Evolutionary conservation across 805 yeast genomes (phyloP).

Genomic region (Metschnikowia borealis): DNA sequence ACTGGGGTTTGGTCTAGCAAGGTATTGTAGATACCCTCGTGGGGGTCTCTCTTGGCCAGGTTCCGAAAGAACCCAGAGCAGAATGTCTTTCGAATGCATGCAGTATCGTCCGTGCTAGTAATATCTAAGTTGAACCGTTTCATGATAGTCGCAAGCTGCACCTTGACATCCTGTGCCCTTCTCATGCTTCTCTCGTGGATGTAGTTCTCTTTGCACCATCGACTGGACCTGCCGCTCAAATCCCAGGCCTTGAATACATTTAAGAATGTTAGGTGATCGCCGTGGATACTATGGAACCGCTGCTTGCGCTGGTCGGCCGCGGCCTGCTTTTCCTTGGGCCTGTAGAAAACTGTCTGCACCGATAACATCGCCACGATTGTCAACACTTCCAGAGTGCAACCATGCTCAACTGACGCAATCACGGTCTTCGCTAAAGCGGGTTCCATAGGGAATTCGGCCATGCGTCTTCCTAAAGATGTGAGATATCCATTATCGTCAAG

Average conservation of each 20-base stretch:
- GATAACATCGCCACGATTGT: constrained; percentile 88
- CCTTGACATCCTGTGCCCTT: constrained; percentile 75
- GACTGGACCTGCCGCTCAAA: constrained; percentile 45
- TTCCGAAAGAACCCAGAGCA: constrained; percentile 69
- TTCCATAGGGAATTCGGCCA: constrained; percentile 95
- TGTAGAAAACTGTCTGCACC: constrained; percentile 72
- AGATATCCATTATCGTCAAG: constrained; percentile 72
- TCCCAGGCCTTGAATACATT: constrained; percentile 81
- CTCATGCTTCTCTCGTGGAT: constrained; percentile 74
- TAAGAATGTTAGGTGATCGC: constrained; percentile 80
- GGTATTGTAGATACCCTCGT: constrained; percentile 52
- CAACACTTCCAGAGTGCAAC: constrained; percentile 75
- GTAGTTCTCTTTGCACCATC: constrained; percentile 79
- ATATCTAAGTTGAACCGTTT: constrained; percentile 43
- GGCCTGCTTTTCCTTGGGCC: constrained; percentile 75
- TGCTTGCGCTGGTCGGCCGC: constrained; percentile 76
- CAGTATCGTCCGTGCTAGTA: constrained; percentile 52
- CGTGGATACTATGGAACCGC: constrained; percentile 67
- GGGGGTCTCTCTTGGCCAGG: constrained; percentile 58
- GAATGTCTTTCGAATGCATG: constrained; percentile 54
- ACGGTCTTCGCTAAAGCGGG: constrained; percentile 83
- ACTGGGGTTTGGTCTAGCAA: constrained; percentile 70
- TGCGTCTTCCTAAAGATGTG: constrained; percentile 70
- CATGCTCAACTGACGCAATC: constrained; percentile 62
- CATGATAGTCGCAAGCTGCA: constrained; percentile 61